Percentiles rank a stretch among this genome's conserved stretches.
phyloP scores from a whole-genome alignment of 179 eudicot species.

The Nepenthes alata region DNA sequence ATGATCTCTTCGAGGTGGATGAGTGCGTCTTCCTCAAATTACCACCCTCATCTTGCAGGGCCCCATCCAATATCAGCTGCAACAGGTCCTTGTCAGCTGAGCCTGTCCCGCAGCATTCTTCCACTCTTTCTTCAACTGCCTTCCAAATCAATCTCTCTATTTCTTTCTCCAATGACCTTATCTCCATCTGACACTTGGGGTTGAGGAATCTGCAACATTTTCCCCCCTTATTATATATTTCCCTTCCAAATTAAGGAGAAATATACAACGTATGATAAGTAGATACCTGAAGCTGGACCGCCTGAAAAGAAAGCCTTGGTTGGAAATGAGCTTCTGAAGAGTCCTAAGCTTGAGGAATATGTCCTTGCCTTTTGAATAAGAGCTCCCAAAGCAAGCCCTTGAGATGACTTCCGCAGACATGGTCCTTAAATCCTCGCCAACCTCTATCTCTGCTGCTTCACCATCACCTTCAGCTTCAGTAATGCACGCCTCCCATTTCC shows the following conservation, averaged over 20 bases:
- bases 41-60: slow-evolving; percentile 19
- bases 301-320: slow-evolving; percentile 41
- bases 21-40: neutral
- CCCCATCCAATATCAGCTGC: slow-evolving; percentile 30
- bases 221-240: neutral
- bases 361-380: slow-evolving; percentile 49
- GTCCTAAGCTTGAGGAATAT: slow-evolving; percentile 66
- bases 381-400: slow-evolving; percentile 75
- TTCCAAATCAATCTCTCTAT: slow-evolving; percentile 29
- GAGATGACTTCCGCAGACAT: slow-evolving; percentile 67
- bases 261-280: neutral
- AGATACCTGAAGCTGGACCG: slow-evolving; percentile 38
- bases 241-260: neutral
- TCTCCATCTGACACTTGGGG: slow-evolving; percentile 19
- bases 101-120: slow-evolving; percentile 11
- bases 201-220: slow-evolving; percentile 14
- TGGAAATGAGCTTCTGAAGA: slow-evolving; percentile 47
- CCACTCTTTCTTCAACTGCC: slow-evolving; percentile 28
- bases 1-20: slow-evolving; percentile 23
- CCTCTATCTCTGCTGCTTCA: slow-evolving; percentile 42
- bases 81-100: slow-evolving; percentile 20
- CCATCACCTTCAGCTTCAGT: slow-evolving; percentile 22
- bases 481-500: slow-evolving; percentile 51
- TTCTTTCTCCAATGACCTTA: slow-evolving; percentile 24
- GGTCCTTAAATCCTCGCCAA: slow-evolving; percentile 54